Conservation (phyloP, 2,329 filamentous ascomycete genomes). For the Clonostachys rhizophaga region DNA sequence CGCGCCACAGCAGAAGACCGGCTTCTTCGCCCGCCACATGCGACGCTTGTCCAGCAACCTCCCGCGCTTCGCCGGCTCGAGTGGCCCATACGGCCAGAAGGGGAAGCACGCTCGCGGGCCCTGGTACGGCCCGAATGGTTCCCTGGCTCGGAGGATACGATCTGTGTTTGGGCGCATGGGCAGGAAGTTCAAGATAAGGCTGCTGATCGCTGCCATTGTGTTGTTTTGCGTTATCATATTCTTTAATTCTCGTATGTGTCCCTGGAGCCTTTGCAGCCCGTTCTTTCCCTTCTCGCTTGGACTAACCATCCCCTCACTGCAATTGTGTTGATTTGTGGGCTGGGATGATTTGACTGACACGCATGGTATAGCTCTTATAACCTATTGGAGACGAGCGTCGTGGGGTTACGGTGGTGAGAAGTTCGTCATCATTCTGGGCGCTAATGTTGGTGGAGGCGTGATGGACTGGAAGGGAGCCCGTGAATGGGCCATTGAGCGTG, state of each 20-base stretch:
- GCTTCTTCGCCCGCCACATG: slow-evolving; percentile 84
- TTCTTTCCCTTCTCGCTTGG: too few relatives aligned
- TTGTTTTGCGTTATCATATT: slow-evolving; percentile 60
- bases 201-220: slow-evolving; percentile 55
- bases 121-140: slow-evolving; percentile 33
- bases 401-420: slow-evolving; percentile 82
- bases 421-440: slow-evolving; percentile 87
- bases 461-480: slow-evolving; percentile 99
- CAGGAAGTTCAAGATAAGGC: slow-evolving; percentile 60
- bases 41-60: slow-evolving; percentile 75
- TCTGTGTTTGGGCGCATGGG: slow-evolving; percentile 46
- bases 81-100: slow-evolving; percentile 63
- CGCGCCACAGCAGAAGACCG: slow-evolving; percentile 68
- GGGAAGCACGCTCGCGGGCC: slow-evolving; percentile 65
- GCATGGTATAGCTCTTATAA: slow-evolving; percentile 38
- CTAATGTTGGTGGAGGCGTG: slow-evolving; percentile 92
- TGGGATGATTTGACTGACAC: neutral
- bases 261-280: neutral
- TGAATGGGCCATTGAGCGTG: slow-evolving; percentile 97
- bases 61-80: slow-evolving; percentile 59
- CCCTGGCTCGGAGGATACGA: slow-evolving; percentile 40
- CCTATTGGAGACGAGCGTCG: slow-evolving; percentile 66
- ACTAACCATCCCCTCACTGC: too few relatives aligned
- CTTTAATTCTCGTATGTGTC: slow-evolving; percentile 67
- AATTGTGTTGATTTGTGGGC: too few relatives aligned